Evolutionary conservation across 441 rosid genomes (phyloP).

Genomic region (Bocquillonia castaneifolia): DNA sequence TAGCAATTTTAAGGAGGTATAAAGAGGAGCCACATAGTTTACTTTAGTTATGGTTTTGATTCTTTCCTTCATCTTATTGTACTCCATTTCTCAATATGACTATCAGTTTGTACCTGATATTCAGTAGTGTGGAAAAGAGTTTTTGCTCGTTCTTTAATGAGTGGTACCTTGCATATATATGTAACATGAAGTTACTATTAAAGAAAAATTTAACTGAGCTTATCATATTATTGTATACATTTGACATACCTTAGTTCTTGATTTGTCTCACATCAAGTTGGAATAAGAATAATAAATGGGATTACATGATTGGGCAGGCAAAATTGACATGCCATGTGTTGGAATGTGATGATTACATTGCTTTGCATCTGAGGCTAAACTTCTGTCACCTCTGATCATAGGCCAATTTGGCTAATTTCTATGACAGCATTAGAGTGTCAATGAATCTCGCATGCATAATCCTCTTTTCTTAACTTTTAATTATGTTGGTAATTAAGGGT

Average conservation of each 20-base stretch:
- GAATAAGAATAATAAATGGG: constrained; percentile 10
- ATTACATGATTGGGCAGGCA: not conserved
- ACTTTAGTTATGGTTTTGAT: constrained; percentile 21
- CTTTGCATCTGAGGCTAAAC: not conserved
- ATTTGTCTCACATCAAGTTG: constrained; percentile 18
- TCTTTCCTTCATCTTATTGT: not conserved
- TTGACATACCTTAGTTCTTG: constrained; percentile 2
- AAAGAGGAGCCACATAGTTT: constrained; percentile 25
- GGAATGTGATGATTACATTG: not conserved
- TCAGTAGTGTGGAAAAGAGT: not conserved
- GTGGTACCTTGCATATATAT: not conserved
- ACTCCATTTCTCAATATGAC: not conserved
- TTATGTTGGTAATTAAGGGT: not conserved
- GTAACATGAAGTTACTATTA: not conserved
- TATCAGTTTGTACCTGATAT: constrained; percentile 6
- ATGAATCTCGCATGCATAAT: not conserved
- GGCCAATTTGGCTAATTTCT: not conserved
- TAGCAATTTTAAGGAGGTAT: constrained; percentile 37
- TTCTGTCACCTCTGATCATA: not conserved
- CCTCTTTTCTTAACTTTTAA: not conserved
- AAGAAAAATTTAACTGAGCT: not conserved
- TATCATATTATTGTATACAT: not conserved
- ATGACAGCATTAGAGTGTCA: not conserved
- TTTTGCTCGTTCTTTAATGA: not conserved
- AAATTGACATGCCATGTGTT: not conserved